Conservation (phyloP, 1,284 basidiomycete genomes). For the Sanghuangporus sanghuang region DNA sequence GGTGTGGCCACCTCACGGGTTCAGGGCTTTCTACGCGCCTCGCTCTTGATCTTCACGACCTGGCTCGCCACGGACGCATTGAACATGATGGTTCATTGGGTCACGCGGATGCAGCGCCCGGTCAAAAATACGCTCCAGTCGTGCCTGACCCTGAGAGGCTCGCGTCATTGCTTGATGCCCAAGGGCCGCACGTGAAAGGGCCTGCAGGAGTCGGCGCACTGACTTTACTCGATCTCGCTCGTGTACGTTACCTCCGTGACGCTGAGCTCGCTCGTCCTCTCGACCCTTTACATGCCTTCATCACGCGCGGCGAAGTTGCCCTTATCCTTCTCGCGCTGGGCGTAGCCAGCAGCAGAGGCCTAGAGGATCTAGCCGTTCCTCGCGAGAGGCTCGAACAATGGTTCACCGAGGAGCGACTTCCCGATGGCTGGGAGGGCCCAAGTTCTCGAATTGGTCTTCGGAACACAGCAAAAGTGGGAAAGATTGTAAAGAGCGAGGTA, state of each 20-base stretch:
- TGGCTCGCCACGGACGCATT: conserved; percentile 30
- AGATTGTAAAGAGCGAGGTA: neutral
- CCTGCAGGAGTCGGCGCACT: conserved; percentile 9
- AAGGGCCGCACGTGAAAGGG: neutral
- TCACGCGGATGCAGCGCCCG: conserved; percentile 25
- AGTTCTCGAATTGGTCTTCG: conserved; percentile 1
- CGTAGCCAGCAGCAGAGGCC: neutral
- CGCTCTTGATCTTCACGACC: conserved; percentile 23
- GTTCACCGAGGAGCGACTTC: conserved; percentile 15
- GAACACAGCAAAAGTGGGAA: neutral
- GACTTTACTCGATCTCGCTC: conserved; percentile 26
- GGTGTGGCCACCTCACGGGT: conserved; percentile 31
- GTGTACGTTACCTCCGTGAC: conserved; percentile 25
- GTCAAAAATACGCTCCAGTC: conserved; percentile 27
- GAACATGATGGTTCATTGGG: conserved; percentile 33
- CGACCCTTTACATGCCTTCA: conserved; percentile 26
- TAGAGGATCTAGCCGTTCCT: neutral
- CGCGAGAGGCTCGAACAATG: conserved; percentile 8
- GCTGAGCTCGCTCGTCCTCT: conserved; percentile 20
- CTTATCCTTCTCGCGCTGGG: conserved; percentile 22
- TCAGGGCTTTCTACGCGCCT: neutral
- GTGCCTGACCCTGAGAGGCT: conserved; percentile 21
- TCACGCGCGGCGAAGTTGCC: conserved; percentile 32
- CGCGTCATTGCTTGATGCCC: conserved; percentile 21
- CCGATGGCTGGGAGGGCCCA: conserved; percentile 11